Base-by-base conservation (phyloP, 176 grass and related monocot species). In the Poa pratensis region DNA sequence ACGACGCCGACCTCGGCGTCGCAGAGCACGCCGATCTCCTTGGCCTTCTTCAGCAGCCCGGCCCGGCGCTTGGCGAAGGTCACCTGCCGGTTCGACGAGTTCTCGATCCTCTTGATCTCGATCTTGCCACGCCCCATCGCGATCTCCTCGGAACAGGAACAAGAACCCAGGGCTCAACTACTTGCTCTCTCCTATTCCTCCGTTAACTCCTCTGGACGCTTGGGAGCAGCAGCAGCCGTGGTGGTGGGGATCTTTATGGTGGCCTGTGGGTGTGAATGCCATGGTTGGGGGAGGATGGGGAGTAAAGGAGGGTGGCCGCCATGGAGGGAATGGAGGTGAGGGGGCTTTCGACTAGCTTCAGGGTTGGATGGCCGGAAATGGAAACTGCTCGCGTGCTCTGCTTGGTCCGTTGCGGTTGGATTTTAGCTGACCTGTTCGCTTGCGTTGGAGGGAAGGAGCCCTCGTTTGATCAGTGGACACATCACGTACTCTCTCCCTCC, bases 71-170 rank as follows among this genome's bases (percentile, higher is more conserved):
- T 98, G 68, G 91, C 87, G 91, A 98, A 95, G 72, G 96, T 98
- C 26, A 98, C 93, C 69, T 95, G 91, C 13, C 96, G 86, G 78
- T 95, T 98, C 53, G 89, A 93, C 19, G 93, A 86, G 91, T 95
- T 98, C 93, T 98, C 96, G 86, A 98, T 98, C 83, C 93, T 90
- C 93, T 92, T 95, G 64, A 98, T 95, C 96, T 98, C 93, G 58
- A 98, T 98, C 91, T 98, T 98, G 19, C 93, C 96, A 11, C 93
- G 91, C 46, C 96, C 96, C 96, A 98, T 97, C 52, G 14, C 24
- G 39, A 78, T 22, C 69, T 61, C 54, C 34, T 42, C 13, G 10
- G 80, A 61, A 61, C 51, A 51, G 2, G 32, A 69, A 32, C 15
- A 85, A 24, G 17, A 76, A 4, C 64, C 80, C 5, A 70, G 55